phyloP scores from a whole-genome alignment of 768 basidiomycete genomes.

The Strobilomyces confusus region DNA sequence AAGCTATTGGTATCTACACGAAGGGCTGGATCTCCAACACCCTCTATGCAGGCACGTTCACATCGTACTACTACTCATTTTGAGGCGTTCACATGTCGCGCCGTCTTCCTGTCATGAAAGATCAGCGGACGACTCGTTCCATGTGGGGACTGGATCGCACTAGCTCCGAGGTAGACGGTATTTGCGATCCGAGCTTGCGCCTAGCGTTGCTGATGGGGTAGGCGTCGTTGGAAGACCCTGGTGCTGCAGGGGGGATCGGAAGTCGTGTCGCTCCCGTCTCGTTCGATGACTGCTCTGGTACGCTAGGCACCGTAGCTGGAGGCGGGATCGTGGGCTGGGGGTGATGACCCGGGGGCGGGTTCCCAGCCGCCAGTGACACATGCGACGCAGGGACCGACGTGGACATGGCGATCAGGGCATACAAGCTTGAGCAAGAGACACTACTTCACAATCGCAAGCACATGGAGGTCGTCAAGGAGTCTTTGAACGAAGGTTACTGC shows the following conservation, averaged over 20 bases:
- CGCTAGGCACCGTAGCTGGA: not conserved
- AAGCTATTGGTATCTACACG: no score
- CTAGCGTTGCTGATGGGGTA: constrained; percentile 13
- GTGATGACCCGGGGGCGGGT: constrained; percentile 6
- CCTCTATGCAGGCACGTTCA: not conserved
- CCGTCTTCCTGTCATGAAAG: constrained; percentile 11
- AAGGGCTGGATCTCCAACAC: no score
- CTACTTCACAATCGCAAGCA: constrained; percentile 60
- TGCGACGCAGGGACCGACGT: constrained; percentile 49
- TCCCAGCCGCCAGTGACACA: constrained; percentile 18
- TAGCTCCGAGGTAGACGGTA: constrained; percentile 17
- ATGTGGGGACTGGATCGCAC: constrained; percentile 5
- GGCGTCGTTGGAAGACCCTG: constrained; percentile 4
- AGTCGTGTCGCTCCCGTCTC: not conserved
- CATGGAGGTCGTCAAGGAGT: constrained; percentile 71
- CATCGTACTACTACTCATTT: constrained; percentile 28
- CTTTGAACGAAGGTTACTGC: constrained; percentile 78
- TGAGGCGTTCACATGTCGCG: constrained; percentile 38
- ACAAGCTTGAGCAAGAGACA: constrained; percentile 61
- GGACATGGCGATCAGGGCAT: constrained; percentile 68
- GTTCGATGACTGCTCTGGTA: constrained; percentile 5
- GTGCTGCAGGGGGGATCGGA: not conserved
- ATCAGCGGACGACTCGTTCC: not conserved
- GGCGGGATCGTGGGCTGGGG: constrained; percentile 5
- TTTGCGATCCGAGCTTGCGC: constrained; percentile 24